phyloP scores from a whole-genome alignment of 345 rosid species.

The Eucalyptus erythrocorys region DNA sequence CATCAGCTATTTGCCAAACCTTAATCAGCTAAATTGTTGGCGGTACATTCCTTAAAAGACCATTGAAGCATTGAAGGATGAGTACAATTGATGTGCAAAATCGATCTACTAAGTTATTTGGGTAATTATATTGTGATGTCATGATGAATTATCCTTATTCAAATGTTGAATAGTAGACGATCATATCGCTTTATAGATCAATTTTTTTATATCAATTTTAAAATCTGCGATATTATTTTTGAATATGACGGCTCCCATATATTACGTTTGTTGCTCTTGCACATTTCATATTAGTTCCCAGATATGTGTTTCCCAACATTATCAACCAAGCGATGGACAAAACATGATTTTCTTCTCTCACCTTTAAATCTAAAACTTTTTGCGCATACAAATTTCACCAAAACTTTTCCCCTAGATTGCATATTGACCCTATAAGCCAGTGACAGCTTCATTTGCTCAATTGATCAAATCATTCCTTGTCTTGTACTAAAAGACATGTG shows the following conservation, averaged over 20 bases:
- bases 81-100: background rate
- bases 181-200: background rate
- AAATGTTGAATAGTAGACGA: background rate
- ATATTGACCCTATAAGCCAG: background rate
- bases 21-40: background rate
- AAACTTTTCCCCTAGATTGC: background rate
- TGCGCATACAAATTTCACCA: background rate
- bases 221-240: background rate
- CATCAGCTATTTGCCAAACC: background rate
- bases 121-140: background rate
- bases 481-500: background rate
- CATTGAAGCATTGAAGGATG: background rate
- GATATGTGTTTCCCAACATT: background rate
- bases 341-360: background rate
- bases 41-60: background rate
- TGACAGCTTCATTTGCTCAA: background rate
- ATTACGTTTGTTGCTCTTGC: background rate
- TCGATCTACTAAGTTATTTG: background rate
- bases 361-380: background rate
- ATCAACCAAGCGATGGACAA: background rate
- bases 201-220: background rate
- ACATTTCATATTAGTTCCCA: background rate
- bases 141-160: background rate
- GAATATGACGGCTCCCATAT: background rate
- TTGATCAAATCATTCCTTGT: background rate